Evolutionary conservation across 352 stramenopile species (phyloP), one percentile per base, ranked within the genome.

Genomic region (Phytophthora syringae): DNA sequence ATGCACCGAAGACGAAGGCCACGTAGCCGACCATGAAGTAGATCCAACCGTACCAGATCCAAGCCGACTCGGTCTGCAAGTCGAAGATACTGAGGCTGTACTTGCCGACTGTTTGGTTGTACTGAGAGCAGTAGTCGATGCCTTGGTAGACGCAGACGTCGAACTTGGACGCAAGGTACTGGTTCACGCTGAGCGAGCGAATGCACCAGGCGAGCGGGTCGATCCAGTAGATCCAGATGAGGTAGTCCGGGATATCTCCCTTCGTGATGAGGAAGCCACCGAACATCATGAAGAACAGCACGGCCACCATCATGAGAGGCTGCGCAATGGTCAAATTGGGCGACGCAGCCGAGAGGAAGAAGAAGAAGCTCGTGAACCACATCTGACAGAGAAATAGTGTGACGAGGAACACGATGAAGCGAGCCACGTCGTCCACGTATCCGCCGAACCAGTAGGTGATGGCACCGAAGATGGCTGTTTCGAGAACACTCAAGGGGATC

Each of bases 381-480:
- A 93, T 79, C 18, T 92, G 83, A 32, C 72, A 82, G 34, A 92
- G 30, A 56, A 93, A 82, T 2, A 93, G 70, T 25, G 79, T 83
- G 28, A 84, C 2, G 2, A 91, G 40, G 56, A 93, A 95, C 16
- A 86, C 61, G 13, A 84, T 6, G 58, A 90, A 95, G 10, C 70
- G 64, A 7, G 55, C 70, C 0, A 53, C 71, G 5, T 70, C 24
- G 1, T 56, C 56, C 1, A 86, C 77, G 44, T 96, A 89, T 11
- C 90, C 92, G 49, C 92, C 79, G 65, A 97, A 89, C 79, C 86
- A 98, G 68, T 98, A 98, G 1, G 96, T 65, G 28, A 96, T 72
- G 3, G 77, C 86, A 22, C 88, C 89, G 71, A 97, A 97, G 4
- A 95, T 47, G 15, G 96, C 40, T 0, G 85, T 88, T 75, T 97